A percentile compares a stretch with the other conserved stretches of the same genome.
phyloP scores from a whole-genome alignment of 768 basidiomycete genomes.

The Lactarius sanguifluus region DNA sequence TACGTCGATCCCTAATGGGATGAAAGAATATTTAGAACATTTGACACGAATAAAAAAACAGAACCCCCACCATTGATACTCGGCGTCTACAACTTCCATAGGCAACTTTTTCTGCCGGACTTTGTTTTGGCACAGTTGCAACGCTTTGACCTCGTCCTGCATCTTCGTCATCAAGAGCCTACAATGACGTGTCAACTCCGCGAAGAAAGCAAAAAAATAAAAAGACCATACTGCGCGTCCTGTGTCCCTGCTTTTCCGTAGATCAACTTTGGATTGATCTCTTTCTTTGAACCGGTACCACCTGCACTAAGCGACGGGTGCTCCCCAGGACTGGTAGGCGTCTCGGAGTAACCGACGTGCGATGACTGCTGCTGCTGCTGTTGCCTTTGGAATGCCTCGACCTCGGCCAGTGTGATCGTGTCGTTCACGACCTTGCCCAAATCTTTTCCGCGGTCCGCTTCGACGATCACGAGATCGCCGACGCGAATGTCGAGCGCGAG shows the following conservation, averaged over 20 bases:
- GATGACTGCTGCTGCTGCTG: conserved; percentile 50
- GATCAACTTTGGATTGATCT: conserved; percentile 96
- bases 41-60: neutral
- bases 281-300: conserved; percentile 63
- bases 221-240: conserved; percentile 70
- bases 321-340: conserved; percentile 52
- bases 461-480: conserved; percentile 94
- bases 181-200: conserved; percentile 17
- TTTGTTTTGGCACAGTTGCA: conserved; percentile 88
- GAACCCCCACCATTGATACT: conserved; percentile 87
- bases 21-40: conserved; percentile 1
- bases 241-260: conserved; percentile 82
- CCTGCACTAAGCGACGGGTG: conserved; percentile 25
- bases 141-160: conserved; percentile 89
- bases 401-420: conserved; percentile 84
- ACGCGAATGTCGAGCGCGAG: conserved; percentile 62
- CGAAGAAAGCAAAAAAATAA: neutral
- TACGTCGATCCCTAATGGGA: conserved; percentile 85
- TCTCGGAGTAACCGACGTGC: conserved; percentile 43
- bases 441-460: conserved; percentile 93
- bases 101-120: conserved; percentile 92
- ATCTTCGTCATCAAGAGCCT: conserved; percentile 79
- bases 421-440: conserved; percentile 91
- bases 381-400: conserved; percentile 86
- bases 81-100: conserved; percentile 98